Evolutionary conservation across 2,329 filamentous ascomycete species (phyloP).

Genomic region (Colletotrichum paranaense): DNA sequence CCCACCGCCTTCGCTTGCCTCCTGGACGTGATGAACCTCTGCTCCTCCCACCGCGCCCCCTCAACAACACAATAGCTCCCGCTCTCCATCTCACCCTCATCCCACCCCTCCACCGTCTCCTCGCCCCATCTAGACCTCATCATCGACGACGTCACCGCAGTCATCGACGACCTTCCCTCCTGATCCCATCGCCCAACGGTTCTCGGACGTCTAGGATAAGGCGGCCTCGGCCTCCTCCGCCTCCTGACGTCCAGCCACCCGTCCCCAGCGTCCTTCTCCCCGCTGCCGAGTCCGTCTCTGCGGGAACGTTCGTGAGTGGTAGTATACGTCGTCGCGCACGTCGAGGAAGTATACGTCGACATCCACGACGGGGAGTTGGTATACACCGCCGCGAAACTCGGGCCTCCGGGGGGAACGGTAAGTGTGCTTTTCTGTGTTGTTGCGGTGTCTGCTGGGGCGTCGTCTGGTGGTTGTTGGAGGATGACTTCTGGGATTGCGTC

Average conservation of each 20-base stretch:
- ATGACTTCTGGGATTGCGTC: constrained; percentile 11
- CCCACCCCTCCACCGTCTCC: constrained; percentile 15
- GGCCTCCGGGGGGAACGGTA: neutral
- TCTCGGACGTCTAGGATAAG: neutral
- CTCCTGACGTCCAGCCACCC: neutral
- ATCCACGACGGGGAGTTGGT: constrained; percentile 26
- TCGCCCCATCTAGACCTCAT: neutral
- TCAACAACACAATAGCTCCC: constrained; percentile 25
- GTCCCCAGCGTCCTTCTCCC: neutral
- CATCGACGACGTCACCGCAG: neutral
- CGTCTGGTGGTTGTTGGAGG: neutral
- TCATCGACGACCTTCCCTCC: neutral
- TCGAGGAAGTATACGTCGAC: constrained; percentile 27
- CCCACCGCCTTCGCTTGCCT: neutral
- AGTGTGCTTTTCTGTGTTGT: neutral
- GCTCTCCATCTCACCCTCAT: constrained; percentile 6
- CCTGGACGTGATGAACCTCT: neutral
- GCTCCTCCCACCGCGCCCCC: constrained; percentile 26
- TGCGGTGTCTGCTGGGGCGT: neutral
- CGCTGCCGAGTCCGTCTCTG: neutral
- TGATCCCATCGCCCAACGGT: neutral
- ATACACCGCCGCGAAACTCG: constrained; percentile 13
- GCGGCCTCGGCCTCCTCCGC: neutral
- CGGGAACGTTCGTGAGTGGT: constrained; percentile 1
- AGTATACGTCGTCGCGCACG: constrained; percentile 21